phyloP scores from a whole-genome alignment of 208 protist species.

The Wallacemonas rigidus region DNA sequence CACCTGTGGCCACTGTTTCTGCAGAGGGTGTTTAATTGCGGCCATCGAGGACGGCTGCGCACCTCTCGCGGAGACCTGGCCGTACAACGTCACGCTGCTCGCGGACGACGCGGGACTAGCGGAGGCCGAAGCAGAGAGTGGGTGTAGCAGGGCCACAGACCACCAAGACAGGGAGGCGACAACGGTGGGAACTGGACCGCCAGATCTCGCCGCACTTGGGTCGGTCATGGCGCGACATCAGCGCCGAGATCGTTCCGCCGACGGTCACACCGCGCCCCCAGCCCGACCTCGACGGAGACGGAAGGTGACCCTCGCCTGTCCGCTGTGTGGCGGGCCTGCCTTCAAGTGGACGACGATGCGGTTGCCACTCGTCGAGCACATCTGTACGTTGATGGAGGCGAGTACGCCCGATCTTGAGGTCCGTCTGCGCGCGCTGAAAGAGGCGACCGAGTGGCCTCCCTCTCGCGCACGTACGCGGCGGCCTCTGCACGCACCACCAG shows the following conservation, averaged over 20 bases:
- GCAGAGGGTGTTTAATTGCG: conserved; percentile 66
- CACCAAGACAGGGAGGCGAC: not conserved
- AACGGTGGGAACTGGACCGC: not conserved
- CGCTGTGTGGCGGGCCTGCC: conserved; percentile 60
- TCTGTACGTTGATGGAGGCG: conserved; percentile 28
- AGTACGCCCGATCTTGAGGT: conserved; percentile 29
- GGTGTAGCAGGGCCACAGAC: not conserved
- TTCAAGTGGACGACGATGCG: conserved; percentile 70
- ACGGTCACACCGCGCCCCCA: not conserved
- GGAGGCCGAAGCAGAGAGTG: too few relatives aligned
- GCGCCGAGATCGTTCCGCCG: not conserved
- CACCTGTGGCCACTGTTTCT: conserved; percentile 82
- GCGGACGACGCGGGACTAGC: not conserved
- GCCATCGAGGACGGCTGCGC: conserved; percentile 61
- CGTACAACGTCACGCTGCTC: conserved; percentile 26
- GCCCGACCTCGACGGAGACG: conserved; percentile 2
- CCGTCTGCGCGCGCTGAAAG: conserved; percentile 20
- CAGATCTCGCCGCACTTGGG: not conserved
- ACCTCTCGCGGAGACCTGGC: conserved; percentile 33
- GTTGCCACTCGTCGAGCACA: conserved; percentile 45
- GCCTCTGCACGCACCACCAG: too few relatives aligned
- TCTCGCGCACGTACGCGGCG: not conserved
- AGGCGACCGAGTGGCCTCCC: not conserved
- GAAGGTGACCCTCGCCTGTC: conserved; percentile 47
- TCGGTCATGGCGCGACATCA: not conserved